Base-by-base conservation (phyloP, 805 yeast species). In the Schwanniomyces yamadae region DNA sequence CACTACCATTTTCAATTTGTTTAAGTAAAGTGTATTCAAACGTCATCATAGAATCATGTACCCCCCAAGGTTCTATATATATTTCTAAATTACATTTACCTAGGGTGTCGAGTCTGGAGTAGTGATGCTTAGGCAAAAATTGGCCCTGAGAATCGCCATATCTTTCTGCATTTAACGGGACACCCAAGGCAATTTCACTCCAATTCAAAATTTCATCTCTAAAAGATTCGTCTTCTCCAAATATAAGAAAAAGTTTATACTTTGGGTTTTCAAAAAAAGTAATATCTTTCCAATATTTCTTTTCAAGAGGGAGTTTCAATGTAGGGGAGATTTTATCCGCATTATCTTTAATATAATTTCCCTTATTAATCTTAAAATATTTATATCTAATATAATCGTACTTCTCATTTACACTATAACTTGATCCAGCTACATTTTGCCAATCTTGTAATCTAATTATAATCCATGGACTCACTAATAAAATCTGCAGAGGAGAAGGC, bases 171-270 rank as follows among this genome's bases (percentile, higher is more conserved):
- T 38, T 45, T 27, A 46, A 48, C 1, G 66, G 64, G 19, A 55
- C 55, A 25, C 49, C 52, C 19, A 64, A 46, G 4, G 69, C 66
- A 28, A 54, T 48, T 25, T 52, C 48, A 6, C 1, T 59, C 67
- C 69, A 68, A 28, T 54, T 55, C 31, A 59, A 46, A 17, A 66
- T 48, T 37, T 63, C 69, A 43, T 67, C 73, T 38, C 71, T 50
- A 42, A 68, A 67, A 14, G 53, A 48, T 42, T 68, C 73, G 36
- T 65, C 69, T 49, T 67, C 73, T 16, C 73, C 73, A 6, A 46
- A 40, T n/a, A 66, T 41, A 19, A 66, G 39, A 21, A 63, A 59
- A 3, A 66, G 37, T 2, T 50, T 38, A 7, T 59, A 52, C 60
- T 27, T 20, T 6, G 29, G 29, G 24, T 52, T 49, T 5, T 46